Conservation (phyloP, 192 early-diverging fungal species). For the Pilaira anomala region DNA sequence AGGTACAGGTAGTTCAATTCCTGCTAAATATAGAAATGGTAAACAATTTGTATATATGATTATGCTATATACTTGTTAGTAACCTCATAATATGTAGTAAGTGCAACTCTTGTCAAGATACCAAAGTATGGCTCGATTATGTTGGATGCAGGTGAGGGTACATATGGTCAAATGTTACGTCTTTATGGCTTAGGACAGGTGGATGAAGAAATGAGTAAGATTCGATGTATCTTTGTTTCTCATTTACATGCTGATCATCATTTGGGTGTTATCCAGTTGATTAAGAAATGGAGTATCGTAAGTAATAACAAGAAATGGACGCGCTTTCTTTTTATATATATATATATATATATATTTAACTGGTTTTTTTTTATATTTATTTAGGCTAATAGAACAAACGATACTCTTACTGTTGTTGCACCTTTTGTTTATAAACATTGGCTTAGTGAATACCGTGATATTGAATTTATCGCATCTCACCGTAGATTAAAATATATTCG, state of each 20-base stretch:
- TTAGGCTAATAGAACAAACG: conserved; percentile 11
- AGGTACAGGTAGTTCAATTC: conserved; percentile 88
- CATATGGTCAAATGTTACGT: conserved; percentile 77
- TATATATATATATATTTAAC: not conserved
- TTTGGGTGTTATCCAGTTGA: conserved; percentile 73
- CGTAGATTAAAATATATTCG: conserved; percentile 45
- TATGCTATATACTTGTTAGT: not conserved
- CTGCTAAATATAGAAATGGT: conserved; percentile 91
- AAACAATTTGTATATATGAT: conserved; percentile 7
- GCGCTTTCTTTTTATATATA: no score
- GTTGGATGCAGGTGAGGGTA: conserved; percentile 90
- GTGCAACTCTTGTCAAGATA: conserved; percentile 71
- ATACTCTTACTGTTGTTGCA: conserved; percentile 50
- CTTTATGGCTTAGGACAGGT: conserved; percentile 61
- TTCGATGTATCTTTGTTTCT: conserved; percentile 83
- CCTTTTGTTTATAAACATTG: conserved; percentile 54
- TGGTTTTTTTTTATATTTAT: not conserved
- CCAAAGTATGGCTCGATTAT: conserved; percentile 63
- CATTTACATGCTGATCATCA: conserved; percentile 99
- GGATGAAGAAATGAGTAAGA: conserved; percentile 47
- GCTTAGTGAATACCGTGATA: conserved; percentile 65
- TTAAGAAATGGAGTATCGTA: conserved; percentile 70
- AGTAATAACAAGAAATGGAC: no score
- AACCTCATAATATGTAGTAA: conserved; percentile 55
- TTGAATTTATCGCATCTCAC: conserved; percentile 61